Evolutionary conservation across 2,329 filamentous ascomycete genomes (phyloP), one percentile per base, ranked within the genome.

Genomic region (Diplodia corticola): DNA sequence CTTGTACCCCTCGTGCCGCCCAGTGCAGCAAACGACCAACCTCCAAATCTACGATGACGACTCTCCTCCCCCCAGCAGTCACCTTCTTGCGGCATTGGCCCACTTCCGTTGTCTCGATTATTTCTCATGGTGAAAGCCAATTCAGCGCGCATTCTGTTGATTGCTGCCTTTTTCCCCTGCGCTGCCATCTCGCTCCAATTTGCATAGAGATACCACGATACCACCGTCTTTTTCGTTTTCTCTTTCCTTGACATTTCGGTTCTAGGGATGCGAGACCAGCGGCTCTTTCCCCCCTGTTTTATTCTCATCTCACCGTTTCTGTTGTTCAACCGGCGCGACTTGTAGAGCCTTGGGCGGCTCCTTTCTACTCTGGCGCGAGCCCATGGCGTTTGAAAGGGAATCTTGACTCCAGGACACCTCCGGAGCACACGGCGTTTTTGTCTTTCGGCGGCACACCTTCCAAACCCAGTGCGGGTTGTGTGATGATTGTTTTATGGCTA

Each of bases 201-300:
- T 63, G 60, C 46, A 51, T 53, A 51, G 60, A 63, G 60, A 63
- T 51, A 63, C 60, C 48, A 53, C 49, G 60, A 61, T 61, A 61
- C 57, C 57, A 61, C 57, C 49, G 60, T 51, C 60, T n/a, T 35
- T 63, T 53, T 50, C 22, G 26, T 63, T 46, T 20, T 49, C 28
- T 12, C 24, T 37, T 20, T 13, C 30, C 17, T 24, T 20, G 30
- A 5, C 37, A n/a, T 24, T 20, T 28, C 17, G 2, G 30, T 46
- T 46, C 9, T 22, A 44, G 54, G 35, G 40, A 50, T 20, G 13
- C 22, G 59, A 12, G 28, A 35, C 61, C 50, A 30, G n/a, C n/a
- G 40, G 17, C 30, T 55, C 28, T 7, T 48, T 33, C 51, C 24
- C 35, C 17, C 4, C n/a, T 46, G 46, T 54, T n/a, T 48, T 64